phyloP scores from a whole-genome alignment of 75 land plant species.

The Cryptomeria japonica region DNA sequence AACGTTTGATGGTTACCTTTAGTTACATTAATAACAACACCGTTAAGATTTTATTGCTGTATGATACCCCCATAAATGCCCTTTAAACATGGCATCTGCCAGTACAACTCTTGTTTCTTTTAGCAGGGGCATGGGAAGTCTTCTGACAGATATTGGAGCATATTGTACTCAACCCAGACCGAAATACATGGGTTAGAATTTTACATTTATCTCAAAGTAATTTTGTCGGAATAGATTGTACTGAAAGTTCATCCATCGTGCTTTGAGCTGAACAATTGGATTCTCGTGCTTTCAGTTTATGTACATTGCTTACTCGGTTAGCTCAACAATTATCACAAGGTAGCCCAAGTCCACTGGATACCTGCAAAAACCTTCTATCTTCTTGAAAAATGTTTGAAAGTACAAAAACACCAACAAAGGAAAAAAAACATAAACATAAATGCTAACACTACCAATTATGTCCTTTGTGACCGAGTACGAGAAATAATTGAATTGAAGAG shows the following conservation, averaged over 20 bases:
- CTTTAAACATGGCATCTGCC: no score
- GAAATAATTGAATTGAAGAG: constrained; percentile 27
- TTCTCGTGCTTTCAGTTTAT: constrained; percentile 6
- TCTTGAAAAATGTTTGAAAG: neutral
- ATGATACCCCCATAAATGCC: no score
- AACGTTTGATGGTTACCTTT: no score
- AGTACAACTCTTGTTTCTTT: no score
- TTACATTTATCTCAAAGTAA: no score
- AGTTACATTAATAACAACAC: no score
- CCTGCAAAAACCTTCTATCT: constrained; percentile 9
- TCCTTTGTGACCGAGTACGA: constrained; percentile 22
- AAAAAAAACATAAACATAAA: neutral
- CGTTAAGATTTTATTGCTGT: no score
- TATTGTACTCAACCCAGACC: no score
- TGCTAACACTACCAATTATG: constrained; percentile 20
- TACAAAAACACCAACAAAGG: neutral
- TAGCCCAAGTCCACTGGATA: constrained; percentile 39
- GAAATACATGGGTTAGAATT: no score
- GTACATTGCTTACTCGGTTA: constrained; percentile 25
- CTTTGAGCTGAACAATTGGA: neutral
- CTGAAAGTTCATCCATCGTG: neutral
- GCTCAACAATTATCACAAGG: constrained; percentile 24
- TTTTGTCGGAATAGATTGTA: no score
- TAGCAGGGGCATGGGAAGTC: no score
- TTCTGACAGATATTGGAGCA: no score